A percentile compares a stretch with the other conserved stretches of the same genome.
Evolutionary conservation across 495 filamentous ascomycete species (phyloP).

Genomic region (Daldinia childiae): DNA sequence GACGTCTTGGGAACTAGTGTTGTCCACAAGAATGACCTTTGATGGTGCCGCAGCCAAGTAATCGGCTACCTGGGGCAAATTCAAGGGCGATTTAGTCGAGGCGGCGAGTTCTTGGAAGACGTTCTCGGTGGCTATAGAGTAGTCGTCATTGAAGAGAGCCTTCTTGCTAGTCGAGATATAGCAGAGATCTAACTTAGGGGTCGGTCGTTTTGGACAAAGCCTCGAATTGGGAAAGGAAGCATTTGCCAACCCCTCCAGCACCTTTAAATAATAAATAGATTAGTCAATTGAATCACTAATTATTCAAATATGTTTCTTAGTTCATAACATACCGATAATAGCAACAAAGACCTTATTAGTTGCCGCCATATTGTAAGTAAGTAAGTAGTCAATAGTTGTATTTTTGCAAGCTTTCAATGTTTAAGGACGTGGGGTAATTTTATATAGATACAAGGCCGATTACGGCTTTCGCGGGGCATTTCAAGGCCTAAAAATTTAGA

Average conservation of each 20-base stretch:
- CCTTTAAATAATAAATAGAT: constrained; percentile 61
- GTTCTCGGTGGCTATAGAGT: constrained; percentile 64
- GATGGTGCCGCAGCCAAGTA: constrained; percentile 76
- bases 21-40: constrained; percentile 85
- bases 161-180: constrained; percentile 84
- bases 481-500: constrained; percentile 5
- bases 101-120: constrained; percentile 64
- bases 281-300: constrained; percentile 21
- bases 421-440: constrained; percentile 44
- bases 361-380: constrained; percentile 38
- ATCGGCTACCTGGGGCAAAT: constrained; percentile 71
- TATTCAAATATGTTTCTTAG: constrained; percentile 4
- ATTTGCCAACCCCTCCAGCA: constrained; percentile 90
- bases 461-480: constrained; percentile 33
- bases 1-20: constrained; percentile 85
- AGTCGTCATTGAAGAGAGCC: constrained; percentile 71
- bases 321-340: constrained; percentile 52
- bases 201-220: constrained; percentile 61
- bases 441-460: constrained; percentile 29
- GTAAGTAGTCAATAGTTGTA: not conserved
- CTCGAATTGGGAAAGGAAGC: constrained; percentile 84
- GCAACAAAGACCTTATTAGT: constrained; percentile 56
- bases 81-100: constrained; percentile 65
- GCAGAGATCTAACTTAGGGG: constrained; percentile 72
- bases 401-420: constrained; percentile 13